Evolutionary conservation across 305 asterid species (phyloP), one percentile per base, ranked within the genome.

Genomic region (Stenogyne calaminthoides): DNA sequence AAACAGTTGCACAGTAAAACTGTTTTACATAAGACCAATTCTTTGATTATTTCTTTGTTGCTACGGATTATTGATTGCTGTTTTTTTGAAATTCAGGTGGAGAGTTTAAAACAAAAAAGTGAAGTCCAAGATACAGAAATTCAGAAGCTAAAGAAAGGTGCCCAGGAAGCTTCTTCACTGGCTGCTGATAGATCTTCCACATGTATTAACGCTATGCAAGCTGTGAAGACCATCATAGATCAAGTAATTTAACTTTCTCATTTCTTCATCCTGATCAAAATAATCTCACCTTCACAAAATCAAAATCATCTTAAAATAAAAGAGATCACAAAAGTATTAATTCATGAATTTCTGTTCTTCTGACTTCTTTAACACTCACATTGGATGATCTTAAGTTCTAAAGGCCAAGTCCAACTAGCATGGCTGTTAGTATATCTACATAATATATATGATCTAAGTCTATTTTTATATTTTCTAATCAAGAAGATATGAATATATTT

Each of bases 81-180:
- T 11, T 11, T 34, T 34, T 71, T 63, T 56, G 20, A 1, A 29
- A 61, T n/a, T 54, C 59, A 91, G 96, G 64, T 85, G 40, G 87
- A 64, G 80, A 79, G 72, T 49, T 77, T 89, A 76, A 89, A 88
- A 84, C 91, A 86, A 81, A 84, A 86, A 22, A 80, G 82, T 73
- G 89, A 86, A 40, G 71, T 74, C 65, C 92, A 86, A 81, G 92
- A 86, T 14, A 42, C 73, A 77, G 96, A 88, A 71, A 77, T 85
- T 70, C 80, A 79, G 68, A 89, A 86, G 81, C 64, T 84, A 67
- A 84, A 78, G 86, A 82, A 69, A 61, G 76, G 83, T 69, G 80
- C 87, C 52, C 75, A 75, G 47, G 86, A 88, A 69, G 85, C 84
- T 67, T 58, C 74, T 77, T 75, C 81, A 60, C 54, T 85, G 76